Evolutionary conservation across 257 asterid genomes (phyloP), one percentile per base, ranked within the genome.

Genomic region (Verbascum thapsus): DNA sequence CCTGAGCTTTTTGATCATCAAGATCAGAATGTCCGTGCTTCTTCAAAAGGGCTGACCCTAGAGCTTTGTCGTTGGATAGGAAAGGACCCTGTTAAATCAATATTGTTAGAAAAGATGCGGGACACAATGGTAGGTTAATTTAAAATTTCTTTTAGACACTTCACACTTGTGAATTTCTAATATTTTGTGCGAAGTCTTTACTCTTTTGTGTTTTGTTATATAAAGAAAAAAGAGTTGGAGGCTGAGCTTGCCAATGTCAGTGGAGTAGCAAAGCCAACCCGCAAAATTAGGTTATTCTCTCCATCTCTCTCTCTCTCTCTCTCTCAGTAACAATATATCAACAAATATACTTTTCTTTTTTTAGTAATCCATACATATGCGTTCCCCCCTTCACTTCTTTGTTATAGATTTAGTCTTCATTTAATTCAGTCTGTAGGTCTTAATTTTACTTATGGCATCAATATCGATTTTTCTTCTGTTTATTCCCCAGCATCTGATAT

Each of bases 41-140:
- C 98, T 62, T 88, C 99, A 0, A 94, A 94, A 80, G 98, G 98
- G 40, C 75, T 94, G 69, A 94, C 99, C 3, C 80, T 94, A 49
- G 99, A 94, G 83, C 97, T 94, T 51, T 94, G 99, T 73, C 96
- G 98, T 53, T 94, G 99, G 99, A 94, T 94, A 67, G 96, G 96
- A 69, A 94, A 88, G 76, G 99, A 94, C 63, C 90, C 96, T 53
- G 99, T 94, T 17, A 94, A 94, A 73, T 94, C 99, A 48, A 90
- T 90, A 73, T 74, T 94, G 82, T 81, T 94, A 70, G 98, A 94
- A 78, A 90, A 90, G 75, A 94, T 94, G 99, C 95, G 99, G 51
- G 99, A 94, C 77, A 94, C 99, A 35, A 94, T 94, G 99, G 99
- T 90, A 85, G 61, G 74, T 62, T 30, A 40, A 19, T 76, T 58